phyloP scores from a whole-genome alignment of 2,329 filamentous ascomycete genomes.

The Nigrograna mackinnonii region DNA sequence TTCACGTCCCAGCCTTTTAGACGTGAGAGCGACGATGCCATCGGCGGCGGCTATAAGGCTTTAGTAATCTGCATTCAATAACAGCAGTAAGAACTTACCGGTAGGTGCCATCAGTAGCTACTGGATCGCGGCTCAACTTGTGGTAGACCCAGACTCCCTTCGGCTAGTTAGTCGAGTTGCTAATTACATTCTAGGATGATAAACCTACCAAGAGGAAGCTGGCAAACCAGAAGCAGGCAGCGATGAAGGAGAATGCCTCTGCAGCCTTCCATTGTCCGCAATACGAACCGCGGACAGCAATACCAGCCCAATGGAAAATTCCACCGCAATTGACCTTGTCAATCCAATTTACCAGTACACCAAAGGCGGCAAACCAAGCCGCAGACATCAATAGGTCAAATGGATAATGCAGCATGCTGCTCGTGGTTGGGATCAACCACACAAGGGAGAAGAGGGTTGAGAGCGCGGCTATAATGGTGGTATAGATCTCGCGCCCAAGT shows the following conservation, averaged over 20 bases:
- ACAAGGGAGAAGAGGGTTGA: conserved; percentile 71
- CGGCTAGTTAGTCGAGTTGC: neutral
- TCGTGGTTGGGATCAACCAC: conserved; percentile 73
- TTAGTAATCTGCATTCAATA: neutral
- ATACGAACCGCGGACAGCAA: conserved; percentile 45
- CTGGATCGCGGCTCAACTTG: conserved; percentile 9
- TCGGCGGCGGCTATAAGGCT: conserved; percentile 7
- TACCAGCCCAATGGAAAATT: conserved; percentile 57
- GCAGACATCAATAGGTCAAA: conserved; percentile 70
- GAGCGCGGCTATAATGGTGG: conserved; percentile 70
- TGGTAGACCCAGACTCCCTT: conserved; percentile 20
- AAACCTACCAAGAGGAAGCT: conserved; percentile 42
- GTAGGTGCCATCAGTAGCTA: conserved; percentile 10
- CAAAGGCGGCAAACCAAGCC: conserved; percentile 72
- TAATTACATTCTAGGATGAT: neutral
- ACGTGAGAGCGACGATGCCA: conserved; percentile 13
- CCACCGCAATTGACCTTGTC: conserved; percentile 25
- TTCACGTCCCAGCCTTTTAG: no score
- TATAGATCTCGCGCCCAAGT: conserved; percentile 73
- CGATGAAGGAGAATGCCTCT: conserved; percentile 73
- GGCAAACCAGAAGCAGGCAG: conserved; percentile 71
- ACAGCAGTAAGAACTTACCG: neutral
- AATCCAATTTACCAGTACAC: conserved; percentile 49
- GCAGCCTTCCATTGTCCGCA: conserved; percentile 73
- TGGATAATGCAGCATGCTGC: conserved; percentile 71